Evolutionary conservation across 2,329 filamentous ascomycete species (phyloP), one percentile per base, ranked within the genome.

Genomic region (Stromatinia cepivora): DNA sequence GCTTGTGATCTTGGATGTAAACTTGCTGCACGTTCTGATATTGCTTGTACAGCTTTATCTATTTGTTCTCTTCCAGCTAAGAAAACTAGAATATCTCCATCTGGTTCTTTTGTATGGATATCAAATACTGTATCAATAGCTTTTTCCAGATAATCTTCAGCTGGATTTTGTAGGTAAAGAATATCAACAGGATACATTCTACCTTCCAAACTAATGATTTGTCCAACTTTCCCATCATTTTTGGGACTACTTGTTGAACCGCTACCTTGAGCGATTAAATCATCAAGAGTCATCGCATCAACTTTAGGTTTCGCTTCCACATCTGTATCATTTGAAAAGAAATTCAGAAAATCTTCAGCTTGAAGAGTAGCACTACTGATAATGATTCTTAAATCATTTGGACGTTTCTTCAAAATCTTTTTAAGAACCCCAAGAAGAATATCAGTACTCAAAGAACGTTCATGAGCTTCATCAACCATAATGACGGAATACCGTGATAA

Each of bases 381-480:
- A 64, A 99, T 89, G 72, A 98, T 91, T 28, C 93, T 88, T 66
- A 98, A 81, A 70, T 97, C 94, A 69, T 75, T 74, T 10, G 90
- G 86, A 56, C 95, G 85, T 76, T 88, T 90, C 79, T 88, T 92
- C 67, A 88, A 82, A 64, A 99, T 94, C 79, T 98, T 98, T 79
- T 97, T 97, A 52, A 99, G 80, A 20, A 98, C 82, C 0, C 95
- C 94, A 4, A 99, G 85, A 10, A 98, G 84, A 17, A 99, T 87
- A 77, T 99, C 95, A 0, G 94, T 97, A 79, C 92, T 96, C 70
- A 98, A 86, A 62, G 93, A 97, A 67, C 95, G 86, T 80, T 98
- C 94, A 78, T 99, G 95, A 9, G 94, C 95, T 81, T 98, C 94
- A 78, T 99, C 95, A 10, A 99, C 91, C 93, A 99, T 97, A 75